Percentiles rank a stretch among this genome's conserved stretches.
Evolutionary conservation across 768 basidiomycete species (phyloP).

Genomic region (Kwoniella newhampshirensis): DNA sequence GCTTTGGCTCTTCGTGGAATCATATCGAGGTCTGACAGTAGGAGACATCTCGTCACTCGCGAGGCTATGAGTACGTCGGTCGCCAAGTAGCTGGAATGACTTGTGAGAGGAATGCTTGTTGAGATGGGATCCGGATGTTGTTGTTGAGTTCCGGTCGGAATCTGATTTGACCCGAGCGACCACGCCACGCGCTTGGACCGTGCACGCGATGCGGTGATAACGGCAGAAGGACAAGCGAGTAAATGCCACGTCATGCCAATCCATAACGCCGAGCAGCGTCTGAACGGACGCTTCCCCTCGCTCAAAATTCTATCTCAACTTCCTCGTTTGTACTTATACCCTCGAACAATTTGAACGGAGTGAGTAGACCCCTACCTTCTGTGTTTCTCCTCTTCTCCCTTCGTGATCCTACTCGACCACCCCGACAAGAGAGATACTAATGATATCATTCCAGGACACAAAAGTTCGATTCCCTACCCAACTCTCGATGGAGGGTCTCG

Average conservation of each 20-base stretch:
- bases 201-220: background rate
- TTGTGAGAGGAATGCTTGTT: too few species aligned
- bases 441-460: slow-evolving; percentile 39
- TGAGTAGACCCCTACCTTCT: slow-evolving; percentile 17
- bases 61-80: too few species aligned
- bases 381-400: background rate
- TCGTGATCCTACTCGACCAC: too few species aligned
- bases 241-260: slow-evolving; percentile 4
- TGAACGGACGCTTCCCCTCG: slow-evolving; percentile 2
- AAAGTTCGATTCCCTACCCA: slow-evolving; percentile 52
- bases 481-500: slow-evolving; percentile 50
- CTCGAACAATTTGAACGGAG: slow-evolving; percentile 37
- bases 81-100: too few species aligned
- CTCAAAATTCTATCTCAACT: slow-evolving; percentile 15
- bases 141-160: background rate
- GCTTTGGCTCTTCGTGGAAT: slow-evolving; percentile 36
- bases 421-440: background rate
- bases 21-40: slow-evolving; percentile 32
- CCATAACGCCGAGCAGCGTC: slow-evolving; percentile 6
- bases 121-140: too few species aligned
- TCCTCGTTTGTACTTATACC: slow-evolving; percentile 9
- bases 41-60: background rate
- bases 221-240: background rate
- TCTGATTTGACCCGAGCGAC: too few species aligned
- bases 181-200: background rate